phyloP scores from a whole-genome alignment of 257 asterid species.

The Echites panduratus region DNA sequence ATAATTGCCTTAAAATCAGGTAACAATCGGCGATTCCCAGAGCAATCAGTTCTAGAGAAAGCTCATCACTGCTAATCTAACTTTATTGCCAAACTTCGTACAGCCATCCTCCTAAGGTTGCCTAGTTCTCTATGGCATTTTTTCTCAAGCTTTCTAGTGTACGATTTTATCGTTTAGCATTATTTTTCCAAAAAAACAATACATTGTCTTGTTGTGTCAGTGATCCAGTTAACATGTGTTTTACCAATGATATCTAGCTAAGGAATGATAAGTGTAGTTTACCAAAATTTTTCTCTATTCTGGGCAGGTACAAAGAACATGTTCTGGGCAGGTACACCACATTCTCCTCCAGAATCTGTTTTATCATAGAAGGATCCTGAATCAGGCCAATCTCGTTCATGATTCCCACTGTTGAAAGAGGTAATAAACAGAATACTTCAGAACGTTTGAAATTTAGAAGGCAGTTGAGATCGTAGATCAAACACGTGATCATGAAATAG shows the following conservation, averaged over 20 bases:
- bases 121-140: background rate
- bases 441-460: background rate
- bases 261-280: constrained; percentile 11
- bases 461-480: background rate
- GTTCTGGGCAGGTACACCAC: constrained; percentile 73
- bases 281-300: constrained; percentile 74
- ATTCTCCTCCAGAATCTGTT: constrained; percentile 74
- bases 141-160: background rate
- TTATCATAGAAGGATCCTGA: constrained; percentile 58
- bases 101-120: background rate
- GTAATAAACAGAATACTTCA: background rate
- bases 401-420: constrained; percentile 53
- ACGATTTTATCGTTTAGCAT: background rate
- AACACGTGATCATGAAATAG: background rate
- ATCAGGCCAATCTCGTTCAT: constrained; percentile 74
- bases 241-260: background rate
- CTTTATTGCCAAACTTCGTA: background rate
- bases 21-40: too few relatives aligned
- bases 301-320: constrained; percentile 68
- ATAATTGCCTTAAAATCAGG: too few relatives aligned
- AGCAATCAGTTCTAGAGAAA: background rate
- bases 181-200: background rate
- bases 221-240: background rate
- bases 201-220: background rate
- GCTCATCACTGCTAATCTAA: background rate